Conservation (phyloP, 352 stramenopile genomes). For the Globisporangium irregulare region DNA sequence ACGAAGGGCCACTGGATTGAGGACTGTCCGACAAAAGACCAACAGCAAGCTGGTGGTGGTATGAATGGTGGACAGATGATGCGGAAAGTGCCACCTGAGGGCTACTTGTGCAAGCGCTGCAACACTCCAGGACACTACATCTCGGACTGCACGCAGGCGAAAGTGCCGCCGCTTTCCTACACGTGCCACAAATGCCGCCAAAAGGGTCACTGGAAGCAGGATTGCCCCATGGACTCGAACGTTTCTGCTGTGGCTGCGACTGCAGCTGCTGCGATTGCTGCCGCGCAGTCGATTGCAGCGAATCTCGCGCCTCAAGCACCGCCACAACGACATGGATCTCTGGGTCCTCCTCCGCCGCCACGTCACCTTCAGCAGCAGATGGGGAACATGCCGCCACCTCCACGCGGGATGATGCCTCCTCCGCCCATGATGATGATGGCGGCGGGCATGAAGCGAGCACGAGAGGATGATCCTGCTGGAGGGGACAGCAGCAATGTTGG, state of each 20-base stretch:
- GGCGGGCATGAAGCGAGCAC: slow-evolving; percentile 17
- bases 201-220: slow-evolving; percentile 88
- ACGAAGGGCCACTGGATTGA: slow-evolving; percentile 88
- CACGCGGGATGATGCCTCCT: slow-evolving; percentile 15
- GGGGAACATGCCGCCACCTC: slow-evolving; percentile 39
- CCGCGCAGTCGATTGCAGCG: slow-evolving; percentile 20
- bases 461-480: slow-evolving; percentile 10
- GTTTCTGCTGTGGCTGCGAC: slow-evolving; percentile 43
- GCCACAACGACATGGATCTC: slow-evolving; percentile 1
- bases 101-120: slow-evolving; percentile 86
- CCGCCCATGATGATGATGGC: slow-evolving; percentile 21
- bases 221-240: slow-evolving; percentile 76
- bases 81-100: slow-evolving; percentile 58
- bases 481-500: neutral
- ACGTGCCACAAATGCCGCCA: slow-evolving; percentile 87
- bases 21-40: slow-evolving; percentile 83
- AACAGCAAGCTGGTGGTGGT: slow-evolving; percentile 25
- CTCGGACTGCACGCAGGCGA: slow-evolving; percentile 80
- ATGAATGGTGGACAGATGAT: slow-evolving; percentile 21
- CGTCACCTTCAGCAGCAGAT: slow-evolving; percentile 45
- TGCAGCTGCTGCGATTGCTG: slow-evolving; percentile 37
- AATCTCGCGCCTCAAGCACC: slow-evolving; percentile 3
- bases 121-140: slow-evolving; percentile 86
- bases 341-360: slow-evolving; percentile 38
- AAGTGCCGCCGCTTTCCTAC: slow-evolving; percentile 76